Base-by-base conservation (phyloP, 2,329 filamentous ascomycete genomes). In the Aspergillus ibericus region DNA sequence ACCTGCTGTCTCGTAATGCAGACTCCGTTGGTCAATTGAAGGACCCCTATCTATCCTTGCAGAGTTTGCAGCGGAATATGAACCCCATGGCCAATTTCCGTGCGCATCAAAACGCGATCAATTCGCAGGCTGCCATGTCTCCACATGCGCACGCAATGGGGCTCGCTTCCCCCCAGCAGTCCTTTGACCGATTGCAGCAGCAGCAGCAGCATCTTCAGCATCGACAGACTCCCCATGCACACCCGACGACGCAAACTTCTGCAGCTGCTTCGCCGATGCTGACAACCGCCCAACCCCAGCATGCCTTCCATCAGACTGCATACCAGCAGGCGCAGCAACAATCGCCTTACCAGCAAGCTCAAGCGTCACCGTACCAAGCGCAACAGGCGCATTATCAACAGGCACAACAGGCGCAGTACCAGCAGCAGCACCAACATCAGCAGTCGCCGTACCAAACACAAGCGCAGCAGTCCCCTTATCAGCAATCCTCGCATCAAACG, bases 141-240 rank as follows among this genome's bases (percentile, higher is more conserved):
- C 59, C 70, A 1, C 69, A 72, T 60, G 60, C 65, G 6, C 70
- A 73, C 40, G 63, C 63, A 6, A 67, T 70, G 62, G 64, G 59
- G 32, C 63, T 72, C 10, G 64, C 70, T 15, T 74, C 72, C 6
- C 71, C 71, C 5, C 72, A 74, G 60, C 70, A 72, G 51, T 63
- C 66, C 1, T 53, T 72, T 51, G 71, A 74, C 20, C 59, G 70
- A 35, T 55, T 72, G n/a, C 22, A 25, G 5, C 22, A 25, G 9
- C 69, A 70, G 25, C 70, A 69, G 7, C 65, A 70, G 38, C 70
- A 70, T 2, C 62, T 68, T 12, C 70, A 72, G 50, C 67, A 69
- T 2, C 67, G 68, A 6, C 62, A 63, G 42, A 46, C 55, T 13
- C 46, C 63, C 12, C 59, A 66, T 53, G 34, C 58, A 7, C 59